A percentile compares a stretch with the other conserved stretches of the same genome.
Evolutionary conservation across 164 flowering plant species (phyloP).

Genomic region (Chimonanthus salicifolius): DNA sequence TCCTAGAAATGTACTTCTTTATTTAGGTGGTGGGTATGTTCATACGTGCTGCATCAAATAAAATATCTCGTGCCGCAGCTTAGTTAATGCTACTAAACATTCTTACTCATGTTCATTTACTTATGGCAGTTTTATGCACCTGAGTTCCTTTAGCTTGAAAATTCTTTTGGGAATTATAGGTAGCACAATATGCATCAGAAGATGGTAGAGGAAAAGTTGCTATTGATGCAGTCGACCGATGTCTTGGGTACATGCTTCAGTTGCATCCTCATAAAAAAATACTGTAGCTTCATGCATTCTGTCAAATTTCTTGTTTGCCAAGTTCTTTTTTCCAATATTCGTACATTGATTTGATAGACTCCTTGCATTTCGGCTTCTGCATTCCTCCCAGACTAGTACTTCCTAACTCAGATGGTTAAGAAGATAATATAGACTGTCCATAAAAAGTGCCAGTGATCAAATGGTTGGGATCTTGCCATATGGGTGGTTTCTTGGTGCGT

Average conservation of each 20-base stretch:
- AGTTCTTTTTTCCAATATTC: no score
- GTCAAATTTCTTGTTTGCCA: no score
- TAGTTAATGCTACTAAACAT: not conserved
- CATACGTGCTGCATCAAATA: not conserved
- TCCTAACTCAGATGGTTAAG: not conserved
- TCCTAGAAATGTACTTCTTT: not conserved
- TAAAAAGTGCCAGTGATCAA: not conserved
- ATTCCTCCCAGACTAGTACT: not conserved
- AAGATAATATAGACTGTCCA: not conserved
- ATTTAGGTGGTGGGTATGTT: not conserved
- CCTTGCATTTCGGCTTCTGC: not conserved
- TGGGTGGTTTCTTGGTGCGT: not conserved
- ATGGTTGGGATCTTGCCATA: not conserved
- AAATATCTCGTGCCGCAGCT: not conserved
- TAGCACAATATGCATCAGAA: conserved; percentile 92
- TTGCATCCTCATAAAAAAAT: not conserved
- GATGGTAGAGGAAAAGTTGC: conserved; percentile 71
- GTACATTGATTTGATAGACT: not conserved
- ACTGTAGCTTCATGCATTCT: no score
- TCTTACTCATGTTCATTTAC: conserved; percentile 7
- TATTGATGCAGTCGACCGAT: conserved; percentile 58
- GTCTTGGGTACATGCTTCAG: conserved; percentile 60
- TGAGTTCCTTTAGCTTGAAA: conserved; percentile 19
- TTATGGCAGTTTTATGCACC: conserved; percentile 11
- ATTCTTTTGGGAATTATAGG: conserved; percentile 44